Evolutionary conservation across 164 flowering plant genomes (phyloP).

Genomic region (Sextonia rubra): DNA sequence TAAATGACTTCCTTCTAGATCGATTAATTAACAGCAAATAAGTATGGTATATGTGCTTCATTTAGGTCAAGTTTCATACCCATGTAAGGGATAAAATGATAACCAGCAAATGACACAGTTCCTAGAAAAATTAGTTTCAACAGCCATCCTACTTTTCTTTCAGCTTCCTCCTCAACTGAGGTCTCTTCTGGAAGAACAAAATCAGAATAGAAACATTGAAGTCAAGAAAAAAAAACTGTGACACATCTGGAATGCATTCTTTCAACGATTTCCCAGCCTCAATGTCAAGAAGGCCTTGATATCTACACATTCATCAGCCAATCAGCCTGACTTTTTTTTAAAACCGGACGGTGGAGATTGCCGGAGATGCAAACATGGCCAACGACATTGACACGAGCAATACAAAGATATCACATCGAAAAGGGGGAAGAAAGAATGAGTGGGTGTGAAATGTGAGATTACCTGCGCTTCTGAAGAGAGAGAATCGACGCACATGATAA

Average conservation of each 20-base stretch:
- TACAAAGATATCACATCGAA: no score
- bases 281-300: neutral
- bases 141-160: constrained; percentile 84
- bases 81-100: constrained; percentile 83
- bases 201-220: neutral
- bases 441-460: neutral
- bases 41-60: neutral
- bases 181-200: constrained; percentile 44
- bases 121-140: constrained; percentile 79
- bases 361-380: neutral
- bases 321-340: no score
- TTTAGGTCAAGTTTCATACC: constrained; percentile 34
- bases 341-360: no score
- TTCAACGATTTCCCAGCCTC: no score
- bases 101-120: constrained; percentile 60
- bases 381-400: no score
- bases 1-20: neutral
- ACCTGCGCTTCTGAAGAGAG: neutral
- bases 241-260: no score
- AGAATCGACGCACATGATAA: neutral
- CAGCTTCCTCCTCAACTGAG: constrained; percentile 71
- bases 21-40: no score
- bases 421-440: no score
- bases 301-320: no score
- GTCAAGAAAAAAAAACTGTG: neutral